phyloP scores from a whole-genome alignment of 2,329 filamentous ascomycete species.

The Herpotrichia juniperi region DNA sequence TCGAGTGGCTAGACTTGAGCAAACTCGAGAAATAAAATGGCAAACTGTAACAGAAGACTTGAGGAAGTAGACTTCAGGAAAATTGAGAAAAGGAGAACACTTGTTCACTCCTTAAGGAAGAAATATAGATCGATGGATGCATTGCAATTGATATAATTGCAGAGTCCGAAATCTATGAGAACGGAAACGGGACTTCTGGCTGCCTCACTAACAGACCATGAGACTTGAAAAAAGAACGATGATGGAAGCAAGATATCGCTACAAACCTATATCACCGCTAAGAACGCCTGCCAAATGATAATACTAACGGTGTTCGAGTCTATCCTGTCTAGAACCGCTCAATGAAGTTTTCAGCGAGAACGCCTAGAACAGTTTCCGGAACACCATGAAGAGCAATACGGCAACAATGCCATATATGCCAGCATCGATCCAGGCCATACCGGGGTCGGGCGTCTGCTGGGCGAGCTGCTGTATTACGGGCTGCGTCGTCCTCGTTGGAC shows the following conservation, averaged over 20 bases:
- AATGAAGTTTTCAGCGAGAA: background rate
- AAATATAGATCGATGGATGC: no score
- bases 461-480: conserved; percentile 22
- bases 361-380: conserved; percentile 51
- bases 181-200: background rate
- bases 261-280: background rate
- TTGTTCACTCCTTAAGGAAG: no score
- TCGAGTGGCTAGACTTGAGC: no score
- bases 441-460: conserved; percentile 53
- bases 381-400: conserved; percentile 72
- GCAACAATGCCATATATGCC: conserved; percentile 76
- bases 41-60: no score
- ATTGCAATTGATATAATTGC: no score
- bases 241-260: background rate
- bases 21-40: no score
- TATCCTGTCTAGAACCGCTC: background rate
- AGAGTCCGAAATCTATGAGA: background rate
- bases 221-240: background rate
- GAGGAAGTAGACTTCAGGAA: no score
- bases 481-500: conserved; percentile 22
- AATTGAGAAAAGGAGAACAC: no score
- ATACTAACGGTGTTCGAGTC: background rate
- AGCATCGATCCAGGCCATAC: conserved; percentile 80
- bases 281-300: background rate
- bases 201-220: background rate